Percentiles rank a stretch among this genome's conserved stretches.
phyloP scores from a whole-genome alignment of 345 rosid genomes.

The Clarkia xantiana region DNA sequence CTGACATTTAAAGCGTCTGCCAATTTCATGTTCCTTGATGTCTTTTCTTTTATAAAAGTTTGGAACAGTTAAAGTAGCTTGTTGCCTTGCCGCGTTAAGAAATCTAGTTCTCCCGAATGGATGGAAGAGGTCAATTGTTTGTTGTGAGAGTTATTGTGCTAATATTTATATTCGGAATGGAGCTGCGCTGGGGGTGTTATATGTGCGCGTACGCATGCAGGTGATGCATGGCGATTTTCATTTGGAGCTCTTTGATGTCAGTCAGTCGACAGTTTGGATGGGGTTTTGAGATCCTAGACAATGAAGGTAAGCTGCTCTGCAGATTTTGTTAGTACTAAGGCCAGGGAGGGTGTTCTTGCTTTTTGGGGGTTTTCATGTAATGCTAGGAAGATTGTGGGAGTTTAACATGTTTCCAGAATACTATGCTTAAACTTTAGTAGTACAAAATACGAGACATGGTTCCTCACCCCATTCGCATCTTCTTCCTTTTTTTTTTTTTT shows the following conservation, averaged over 20 bases:
- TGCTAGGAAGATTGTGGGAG: slow-evolving; percentile 6
- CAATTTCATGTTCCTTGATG: no score
- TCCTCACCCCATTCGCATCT: slow-evolving; percentile 19
- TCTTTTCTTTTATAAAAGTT: no score
- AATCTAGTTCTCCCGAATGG: no score
- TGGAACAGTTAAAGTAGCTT: no score
- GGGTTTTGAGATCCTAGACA: slow-evolving; percentile 19
- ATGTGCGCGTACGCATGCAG: slow-evolving; percentile 34
- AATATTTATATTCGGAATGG: slow-evolving; percentile 16
- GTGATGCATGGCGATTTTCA: slow-evolving; percentile 20
- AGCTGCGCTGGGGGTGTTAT: slow-evolving; percentile 27
- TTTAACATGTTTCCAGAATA: slow-evolving; percentile 8
- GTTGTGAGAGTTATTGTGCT: slow-evolving; percentile 7
- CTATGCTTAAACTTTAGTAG: slow-evolving; percentile 7
- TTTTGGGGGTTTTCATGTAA: slow-evolving; percentile 7
- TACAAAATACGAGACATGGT: slow-evolving; percentile 8
- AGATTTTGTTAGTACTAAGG: slow-evolving; percentile 8
- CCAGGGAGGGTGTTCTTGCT: slow-evolving; percentile 14
- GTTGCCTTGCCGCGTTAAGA: no score
- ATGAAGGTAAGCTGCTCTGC: slow-evolving; percentile 33
- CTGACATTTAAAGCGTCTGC: slow-evolving; percentile 3
- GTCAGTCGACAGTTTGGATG: slow-evolving; percentile 21
- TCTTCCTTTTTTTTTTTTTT: slow-evolving; percentile 4
- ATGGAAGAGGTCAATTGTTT: not conserved
- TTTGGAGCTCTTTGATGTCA: slow-evolving; percentile 20